Conservation (phyloP, 768 basidiomycete species). For the Tricholoma saponaceum region DNA sequence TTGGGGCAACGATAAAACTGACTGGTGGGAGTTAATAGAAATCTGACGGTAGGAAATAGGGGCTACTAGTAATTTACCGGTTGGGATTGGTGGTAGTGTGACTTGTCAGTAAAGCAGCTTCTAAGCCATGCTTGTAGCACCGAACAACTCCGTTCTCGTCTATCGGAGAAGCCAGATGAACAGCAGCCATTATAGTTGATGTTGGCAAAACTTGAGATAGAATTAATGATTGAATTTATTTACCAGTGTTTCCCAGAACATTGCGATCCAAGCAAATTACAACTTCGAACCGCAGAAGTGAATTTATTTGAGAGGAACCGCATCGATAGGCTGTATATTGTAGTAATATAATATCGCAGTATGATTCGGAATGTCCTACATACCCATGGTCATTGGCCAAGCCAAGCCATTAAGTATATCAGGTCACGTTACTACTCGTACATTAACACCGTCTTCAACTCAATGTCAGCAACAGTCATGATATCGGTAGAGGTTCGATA, state of each 20-base stretch:
- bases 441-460: too few relatives aligned
- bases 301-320: too few relatives aligned
- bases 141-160: slow-evolving; percentile 26
- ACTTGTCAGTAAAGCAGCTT: slow-evolving; percentile 23
- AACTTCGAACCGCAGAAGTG: too few relatives aligned
- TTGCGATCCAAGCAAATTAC: not conserved
- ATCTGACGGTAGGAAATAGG: not conserved
- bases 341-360: too few relatives aligned
- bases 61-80: slow-evolving; percentile 29
- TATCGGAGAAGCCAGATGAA: slow-evolving; percentile 16
- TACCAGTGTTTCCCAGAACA: not conserved
- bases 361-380: too few relatives aligned
- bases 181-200: not conserved
- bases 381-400: too few relatives aligned
- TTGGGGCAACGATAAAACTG: slow-evolving; percentile 36
- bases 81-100: slow-evolving; percentile 23
- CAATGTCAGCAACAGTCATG: slow-evolving; percentile 9
- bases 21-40: slow-evolving; percentile 6
- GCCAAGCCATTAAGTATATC: not conserved
- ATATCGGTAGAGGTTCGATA: slow-evolving; percentile 47
- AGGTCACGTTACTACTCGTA: not conserved
- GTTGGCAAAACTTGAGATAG: not conserved
- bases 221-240: not conserved
- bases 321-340: too few relatives aligned
- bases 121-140: slow-evolving; percentile 28